Conservation (phyloP, 2,329 filamentous ascomycete genomes). For the Neurospora sp. region DNA sequence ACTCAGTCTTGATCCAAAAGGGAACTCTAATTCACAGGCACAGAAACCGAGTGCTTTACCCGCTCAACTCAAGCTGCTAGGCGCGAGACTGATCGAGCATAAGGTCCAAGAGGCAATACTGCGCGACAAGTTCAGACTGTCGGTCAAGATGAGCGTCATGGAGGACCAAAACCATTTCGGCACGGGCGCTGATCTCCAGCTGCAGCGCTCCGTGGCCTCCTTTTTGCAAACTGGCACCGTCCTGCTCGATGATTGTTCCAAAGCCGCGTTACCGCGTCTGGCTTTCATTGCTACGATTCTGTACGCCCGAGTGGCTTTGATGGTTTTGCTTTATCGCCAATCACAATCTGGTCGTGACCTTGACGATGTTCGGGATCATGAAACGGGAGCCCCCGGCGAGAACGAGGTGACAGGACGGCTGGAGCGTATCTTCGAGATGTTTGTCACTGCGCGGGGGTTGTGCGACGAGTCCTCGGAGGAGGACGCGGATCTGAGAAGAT, state of each 20-base stretch:
- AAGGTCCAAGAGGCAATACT: conserved; percentile 21
- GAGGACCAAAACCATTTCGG: not conserved
- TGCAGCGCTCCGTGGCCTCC: not conserved
- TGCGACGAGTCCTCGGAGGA: not conserved
- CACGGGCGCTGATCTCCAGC: not conserved
- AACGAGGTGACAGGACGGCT: no score
- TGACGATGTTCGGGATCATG: no score
- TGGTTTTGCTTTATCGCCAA: not conserved
- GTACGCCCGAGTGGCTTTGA: conserved; percentile 21
- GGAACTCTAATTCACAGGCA: no score
- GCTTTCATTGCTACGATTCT: conserved; percentile 26
- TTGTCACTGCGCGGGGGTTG: not conserved
- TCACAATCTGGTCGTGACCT: no score
- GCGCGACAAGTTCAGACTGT: conserved; percentile 9
- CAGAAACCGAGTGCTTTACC: no score
- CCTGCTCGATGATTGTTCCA: not conserved
- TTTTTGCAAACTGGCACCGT: not conserved
- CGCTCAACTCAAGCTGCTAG: conserved; percentile 12
- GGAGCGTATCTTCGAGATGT: not conserved
- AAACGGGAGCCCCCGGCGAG: no score
- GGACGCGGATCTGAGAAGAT: not conserved
- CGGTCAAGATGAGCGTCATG: not conserved
- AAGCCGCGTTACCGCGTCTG: conserved; percentile 26
- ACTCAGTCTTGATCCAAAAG: not conserved
- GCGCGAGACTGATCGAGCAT: conserved; percentile 20